phyloP scores from a whole-genome alignment of 257 asterid genomes.

The Mentha longifolia region DNA sequence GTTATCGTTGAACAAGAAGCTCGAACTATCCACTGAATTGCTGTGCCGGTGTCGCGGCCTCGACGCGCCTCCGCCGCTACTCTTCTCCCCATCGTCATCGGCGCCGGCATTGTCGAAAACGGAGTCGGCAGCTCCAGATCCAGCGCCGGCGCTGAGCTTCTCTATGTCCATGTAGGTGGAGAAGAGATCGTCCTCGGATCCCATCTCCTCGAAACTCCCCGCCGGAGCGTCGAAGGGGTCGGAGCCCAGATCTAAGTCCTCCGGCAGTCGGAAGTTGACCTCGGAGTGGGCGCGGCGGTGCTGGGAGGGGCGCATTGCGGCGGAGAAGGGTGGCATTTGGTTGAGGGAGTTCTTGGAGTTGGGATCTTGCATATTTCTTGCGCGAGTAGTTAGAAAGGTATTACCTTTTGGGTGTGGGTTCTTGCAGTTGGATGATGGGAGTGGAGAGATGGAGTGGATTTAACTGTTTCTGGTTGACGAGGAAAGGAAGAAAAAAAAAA shows the following conservation, averaged over 20 bases:
- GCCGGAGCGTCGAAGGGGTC: conserved; percentile 68
- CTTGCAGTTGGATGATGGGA: conserved; percentile 21
- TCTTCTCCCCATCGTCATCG: conserved; percentile 24
- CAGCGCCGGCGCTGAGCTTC: conserved; percentile 64
- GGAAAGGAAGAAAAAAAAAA: not conserved
- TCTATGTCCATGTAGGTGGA: conserved; percentile 93
- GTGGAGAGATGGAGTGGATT: conserved; percentile 25
- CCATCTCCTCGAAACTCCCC: conserved; percentile 81
- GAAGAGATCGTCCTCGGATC: conserved; percentile 94
- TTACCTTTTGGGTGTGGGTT: not conserved
- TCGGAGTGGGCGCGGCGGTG: conserved; percentile 98
- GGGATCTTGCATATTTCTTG: conserved; percentile 80
- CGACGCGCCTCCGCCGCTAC: conserved; percentile 27
- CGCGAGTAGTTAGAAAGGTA: conserved; percentile 15
- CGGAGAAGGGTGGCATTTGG: conserved; percentile 51
- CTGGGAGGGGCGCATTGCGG: conserved; percentile 65
- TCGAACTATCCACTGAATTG: conserved; percentile 76
- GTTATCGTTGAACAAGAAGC: conserved; percentile 55
- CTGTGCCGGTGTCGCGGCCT: conserved; percentile 53
- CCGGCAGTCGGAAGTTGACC: conserved; percentile 81
- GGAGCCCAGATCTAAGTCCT: conserved; percentile 79
- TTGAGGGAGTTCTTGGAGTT: conserved; percentile 42
- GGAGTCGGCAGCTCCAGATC: conserved; percentile 51
- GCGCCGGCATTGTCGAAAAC: conserved; percentile 43
- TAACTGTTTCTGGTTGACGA: conserved; percentile 40